Evolutionary conservation across 352 stramenopile genomes (phyloP).

Genomic region (Globisporangium parvum): DNA sequence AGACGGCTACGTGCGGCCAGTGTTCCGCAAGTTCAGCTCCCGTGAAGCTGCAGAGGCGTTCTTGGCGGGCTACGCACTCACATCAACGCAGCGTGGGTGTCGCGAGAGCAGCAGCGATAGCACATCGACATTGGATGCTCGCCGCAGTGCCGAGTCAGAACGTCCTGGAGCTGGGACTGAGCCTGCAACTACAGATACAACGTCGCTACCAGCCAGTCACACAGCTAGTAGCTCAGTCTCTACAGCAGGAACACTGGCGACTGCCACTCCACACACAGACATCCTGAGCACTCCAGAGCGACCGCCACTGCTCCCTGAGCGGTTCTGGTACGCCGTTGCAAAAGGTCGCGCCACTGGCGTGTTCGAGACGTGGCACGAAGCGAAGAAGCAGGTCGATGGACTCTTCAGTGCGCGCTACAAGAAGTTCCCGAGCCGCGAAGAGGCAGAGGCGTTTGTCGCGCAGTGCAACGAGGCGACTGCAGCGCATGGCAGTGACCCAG

Average conservation of each 20-base stretch:
- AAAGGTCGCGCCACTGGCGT: conserved; percentile 45
- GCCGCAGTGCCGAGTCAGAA: too few relatives aligned
- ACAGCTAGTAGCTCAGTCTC: too few relatives aligned
- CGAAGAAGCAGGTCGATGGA: conserved; percentile 46
- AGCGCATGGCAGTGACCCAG: conserved; percentile 15
- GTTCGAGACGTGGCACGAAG: conserved; percentile 48
- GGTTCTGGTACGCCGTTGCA: conserved; percentile 50
- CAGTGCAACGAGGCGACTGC: conserved; percentile 14
- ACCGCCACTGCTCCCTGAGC: background rate
- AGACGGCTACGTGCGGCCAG: conserved; percentile 14
- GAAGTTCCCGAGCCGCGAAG: conserved; percentile 39
- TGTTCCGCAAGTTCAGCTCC: conserved; percentile 27
- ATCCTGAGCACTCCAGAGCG: too few relatives aligned
- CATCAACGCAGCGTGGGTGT: background rate
- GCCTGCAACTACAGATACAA: background rate
- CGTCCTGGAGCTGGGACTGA: too few relatives aligned
- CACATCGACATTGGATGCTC: too few relatives aligned
- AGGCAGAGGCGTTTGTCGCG: conserved; percentile 47
- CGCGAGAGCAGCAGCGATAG: background rate
- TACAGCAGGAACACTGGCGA: background rate
- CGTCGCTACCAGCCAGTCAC: too few relatives aligned
- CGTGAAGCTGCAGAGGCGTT: conserved; percentile 21
- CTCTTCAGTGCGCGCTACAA: conserved; percentile 49
- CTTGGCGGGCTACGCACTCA: conserved; percentile 9
- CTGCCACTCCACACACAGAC: background rate